These are phyloP conservation scores for Boletus patriciae DNA, from an alignment of 768 basidiomycete genomes.

Conservation along the genomic window DNA sequence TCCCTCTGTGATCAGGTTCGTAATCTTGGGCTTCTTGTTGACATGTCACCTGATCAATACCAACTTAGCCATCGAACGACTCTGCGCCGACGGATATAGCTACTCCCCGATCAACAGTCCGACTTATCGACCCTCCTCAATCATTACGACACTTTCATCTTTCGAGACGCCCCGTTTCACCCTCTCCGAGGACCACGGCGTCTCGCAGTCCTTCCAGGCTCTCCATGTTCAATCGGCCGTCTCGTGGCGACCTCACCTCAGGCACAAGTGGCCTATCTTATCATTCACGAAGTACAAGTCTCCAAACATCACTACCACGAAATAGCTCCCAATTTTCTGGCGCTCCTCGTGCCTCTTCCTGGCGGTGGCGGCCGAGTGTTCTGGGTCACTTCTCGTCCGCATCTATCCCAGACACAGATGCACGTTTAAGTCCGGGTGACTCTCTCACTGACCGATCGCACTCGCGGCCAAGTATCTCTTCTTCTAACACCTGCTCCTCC, in stretches of 20 bases:
- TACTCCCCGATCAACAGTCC: constrained; percentile 35
- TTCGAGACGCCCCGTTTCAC: constrained; percentile 43
- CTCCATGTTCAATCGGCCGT: constrained; percentile 43
- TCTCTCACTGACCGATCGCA: constrained; percentile 45
- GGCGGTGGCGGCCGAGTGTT: constrained; percentile 65
- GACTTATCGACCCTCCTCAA: constrained; percentile 37
- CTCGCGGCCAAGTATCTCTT: constrained; percentile 62
- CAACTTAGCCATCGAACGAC: constrained; percentile 26
- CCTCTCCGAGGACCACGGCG: constrained; percentile 39
- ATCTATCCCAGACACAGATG: constrained; percentile 45
- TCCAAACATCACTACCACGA: constrained; percentile 42
- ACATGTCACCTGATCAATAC: constrained; percentile 17
- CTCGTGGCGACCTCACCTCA: constrained; percentile 28
- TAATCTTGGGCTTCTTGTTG: constrained; percentile 24
- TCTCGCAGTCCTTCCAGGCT: constrained; percentile 40
- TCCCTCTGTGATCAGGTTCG: constrained; percentile 25
- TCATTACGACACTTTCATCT: constrained; percentile 44
- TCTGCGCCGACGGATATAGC: constrained; percentile 24
- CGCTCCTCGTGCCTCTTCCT: constrained; percentile 23
- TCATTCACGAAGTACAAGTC: constrained; percentile 52
- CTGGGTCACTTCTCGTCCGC: constrained; percentile 60
- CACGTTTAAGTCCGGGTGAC: constrained; percentile 44
- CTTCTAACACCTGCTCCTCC: constrained; percentile 53
- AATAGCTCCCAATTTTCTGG: constrained; percentile 4
- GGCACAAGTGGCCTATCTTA: constrained; percentile 30